Conservation (phyloP, 179 eudicot species). For the Sideroxylon spinosum region DNA sequence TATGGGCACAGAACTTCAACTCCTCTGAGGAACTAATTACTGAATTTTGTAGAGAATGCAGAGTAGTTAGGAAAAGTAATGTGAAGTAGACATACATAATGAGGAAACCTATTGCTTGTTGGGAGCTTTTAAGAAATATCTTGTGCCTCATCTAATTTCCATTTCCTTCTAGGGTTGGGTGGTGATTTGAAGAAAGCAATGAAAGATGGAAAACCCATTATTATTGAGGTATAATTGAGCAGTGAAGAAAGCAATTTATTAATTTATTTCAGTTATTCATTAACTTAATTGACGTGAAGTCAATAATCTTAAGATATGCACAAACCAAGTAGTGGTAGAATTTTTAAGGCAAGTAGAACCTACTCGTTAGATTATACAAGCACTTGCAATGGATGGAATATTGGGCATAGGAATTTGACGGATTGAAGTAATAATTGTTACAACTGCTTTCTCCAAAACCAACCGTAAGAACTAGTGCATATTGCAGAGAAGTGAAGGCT, state of each 20-base stretch:
- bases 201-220: constrained; percentile 98
- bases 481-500: neutral
- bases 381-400: neutral
- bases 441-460: neutral
- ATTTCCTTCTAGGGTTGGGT: constrained; percentile 62
- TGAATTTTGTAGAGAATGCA: constrained; percentile 98
- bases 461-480: neutral
- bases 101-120: constrained; percentile 7
- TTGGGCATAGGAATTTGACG: neutral
- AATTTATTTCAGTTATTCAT: neutral
- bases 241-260: constrained; percentile 76
- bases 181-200: constrained; percentile 99
- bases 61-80: constrained; percentile 94
- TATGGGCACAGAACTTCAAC: constrained; percentile 88
- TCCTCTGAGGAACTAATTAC: constrained; percentile 94
- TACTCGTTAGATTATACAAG: neutral
- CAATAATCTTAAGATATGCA: neutral
- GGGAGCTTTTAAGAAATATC: constrained; percentile 13
- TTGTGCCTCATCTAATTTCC: constrained; percentile 2
- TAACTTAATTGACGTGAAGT: neutral
- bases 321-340: neutral
- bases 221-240: constrained; percentile 79
- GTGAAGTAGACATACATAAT: neutral
- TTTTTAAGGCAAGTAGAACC: neutral
- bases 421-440: neutral